These are phyloP conservation scores for Aspergillus pseudotamarii DNA, from an alignment of 2,329 filamentous ascomycete species.

Conservation along the genomic window DNA sequence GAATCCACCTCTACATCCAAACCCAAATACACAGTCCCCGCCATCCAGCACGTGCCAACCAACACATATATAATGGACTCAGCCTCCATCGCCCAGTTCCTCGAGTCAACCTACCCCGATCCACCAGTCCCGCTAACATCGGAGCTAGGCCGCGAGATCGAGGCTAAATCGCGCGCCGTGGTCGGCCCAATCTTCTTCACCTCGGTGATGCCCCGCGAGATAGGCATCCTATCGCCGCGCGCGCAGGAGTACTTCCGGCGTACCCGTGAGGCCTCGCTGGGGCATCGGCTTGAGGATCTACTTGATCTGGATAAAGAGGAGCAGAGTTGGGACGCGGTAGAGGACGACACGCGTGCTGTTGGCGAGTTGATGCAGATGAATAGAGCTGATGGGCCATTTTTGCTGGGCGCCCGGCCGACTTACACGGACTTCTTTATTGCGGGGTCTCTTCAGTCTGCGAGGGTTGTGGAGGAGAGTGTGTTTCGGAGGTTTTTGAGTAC, in stretches of 20 bases:
- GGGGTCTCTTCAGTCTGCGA: conserved; percentile 38
- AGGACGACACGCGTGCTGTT: no score
- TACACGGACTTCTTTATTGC: conserved; percentile 46
- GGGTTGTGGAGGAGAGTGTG: conserved; percentile 33
- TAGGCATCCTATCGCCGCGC: conserved; percentile 40
- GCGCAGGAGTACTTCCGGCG: conserved; percentile 44
- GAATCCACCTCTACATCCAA: no score
- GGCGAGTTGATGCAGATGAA: no score
- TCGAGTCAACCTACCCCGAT: conserved; percentile 45
- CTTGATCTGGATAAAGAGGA: no score
- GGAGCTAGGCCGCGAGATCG: conserved; percentile 38
- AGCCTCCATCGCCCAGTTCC: conserved; percentile 41
- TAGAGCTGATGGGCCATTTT: no score
- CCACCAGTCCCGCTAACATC: conserved; percentile 39
- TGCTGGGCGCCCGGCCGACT: conserved; percentile 27
- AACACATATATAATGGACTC: conserved; percentile 48
- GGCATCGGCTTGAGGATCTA: conserved; percentile 38
- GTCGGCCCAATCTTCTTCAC: conserved; percentile 30
- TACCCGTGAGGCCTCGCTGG: conserved; percentile 41
- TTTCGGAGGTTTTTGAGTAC: conserved; percentile 26
- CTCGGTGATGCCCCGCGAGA: conserved; percentile 16
- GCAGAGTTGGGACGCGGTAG: no score
- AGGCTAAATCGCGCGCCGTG: conserved; percentile 32
- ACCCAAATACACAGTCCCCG: conserved; percentile 45
- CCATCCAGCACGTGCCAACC: conserved; percentile 45